Percentiles rank a stretch among this genome's conserved stretches.
These are phyloP conservation scores for Fusarium sp. DNA, from an alignment of 2,329 filamentous ascomycete species.

Conservation along the genomic window DNA sequence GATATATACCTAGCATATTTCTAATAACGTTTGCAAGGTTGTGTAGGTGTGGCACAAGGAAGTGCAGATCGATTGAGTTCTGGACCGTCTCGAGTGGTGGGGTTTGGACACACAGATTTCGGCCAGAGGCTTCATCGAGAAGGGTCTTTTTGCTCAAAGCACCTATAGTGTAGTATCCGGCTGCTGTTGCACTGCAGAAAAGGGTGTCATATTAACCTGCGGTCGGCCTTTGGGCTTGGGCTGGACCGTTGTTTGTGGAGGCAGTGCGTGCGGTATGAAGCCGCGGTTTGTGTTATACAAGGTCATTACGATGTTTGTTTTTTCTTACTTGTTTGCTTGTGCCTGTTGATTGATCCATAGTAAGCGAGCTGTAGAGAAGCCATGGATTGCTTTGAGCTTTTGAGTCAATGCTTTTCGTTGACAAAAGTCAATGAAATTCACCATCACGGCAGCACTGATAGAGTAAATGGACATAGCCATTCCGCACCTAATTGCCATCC, in stretches of 20 bases:
- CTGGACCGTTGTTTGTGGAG: conserved; percentile 26
- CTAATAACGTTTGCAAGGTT: conserved; percentile 29
- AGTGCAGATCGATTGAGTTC: conserved; percentile 48
- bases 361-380: background rate
- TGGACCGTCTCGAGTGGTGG: conserved; percentile 45
- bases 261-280: conserved; percentile 3
- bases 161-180: conserved; percentile 3
- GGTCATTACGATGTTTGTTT: background rate
- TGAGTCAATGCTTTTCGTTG: background rate
- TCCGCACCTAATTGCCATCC: conserved; percentile 1
- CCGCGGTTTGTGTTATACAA: conserved; percentile 16
- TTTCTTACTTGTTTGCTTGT: background rate
- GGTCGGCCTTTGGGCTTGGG: background rate
- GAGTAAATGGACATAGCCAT: background rate
- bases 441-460: background rate
- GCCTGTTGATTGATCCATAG: background rate
- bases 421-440: background rate
- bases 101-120: conserved; percentile 33
- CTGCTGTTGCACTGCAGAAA: conserved; percentile 23
- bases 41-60: conserved; percentile 44
- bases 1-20: conserved; percentile 34
- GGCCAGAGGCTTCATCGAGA: conserved; percentile 25
- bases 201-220: background rate
- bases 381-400: background rate
- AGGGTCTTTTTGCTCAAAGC: conserved; percentile 15